phyloP scores from a whole-genome alignment of 202 grass and related monocot species.

The Cymbopogon flexuosus region DNA sequence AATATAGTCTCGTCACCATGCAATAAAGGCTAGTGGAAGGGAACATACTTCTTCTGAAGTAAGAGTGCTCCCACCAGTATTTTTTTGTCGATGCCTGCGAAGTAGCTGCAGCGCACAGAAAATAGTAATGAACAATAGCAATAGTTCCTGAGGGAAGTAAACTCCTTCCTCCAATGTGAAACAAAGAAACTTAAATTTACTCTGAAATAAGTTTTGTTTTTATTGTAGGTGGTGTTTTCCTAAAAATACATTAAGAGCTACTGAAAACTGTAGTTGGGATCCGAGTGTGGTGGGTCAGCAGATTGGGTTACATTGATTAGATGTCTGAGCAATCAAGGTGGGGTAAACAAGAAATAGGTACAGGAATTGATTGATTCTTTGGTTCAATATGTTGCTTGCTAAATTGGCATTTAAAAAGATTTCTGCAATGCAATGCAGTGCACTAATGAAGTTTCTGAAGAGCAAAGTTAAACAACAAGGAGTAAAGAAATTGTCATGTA shows the following conservation, averaged over 20 bases:
- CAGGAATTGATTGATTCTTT: neutral
- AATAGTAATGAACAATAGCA: constrained; percentile 30
- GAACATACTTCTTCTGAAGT: constrained; percentile 89
- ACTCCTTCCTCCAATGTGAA: neutral
- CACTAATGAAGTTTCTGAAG: neutral
- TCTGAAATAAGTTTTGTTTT: neutral
- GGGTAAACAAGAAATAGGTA: neutral
- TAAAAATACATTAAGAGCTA: neutral
- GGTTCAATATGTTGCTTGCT: neutral
- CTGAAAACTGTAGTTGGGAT: neutral
- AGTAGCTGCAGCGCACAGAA: constrained; percentile 50
- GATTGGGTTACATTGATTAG: neutral
- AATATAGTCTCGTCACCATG: neutral
- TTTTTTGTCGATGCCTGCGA: constrained; percentile 79
- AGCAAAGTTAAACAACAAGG: neutral
- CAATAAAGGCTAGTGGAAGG: constrained; percentile 35
- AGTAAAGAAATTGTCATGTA: neutral
- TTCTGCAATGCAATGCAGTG: neutral
- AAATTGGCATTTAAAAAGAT: neutral
- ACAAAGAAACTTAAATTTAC: neutral
- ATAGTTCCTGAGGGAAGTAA: constrained; percentile 24
- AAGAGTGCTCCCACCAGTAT: constrained; percentile 65
- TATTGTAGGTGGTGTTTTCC: neutral
- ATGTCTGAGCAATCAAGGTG: neutral
- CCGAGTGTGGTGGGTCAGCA: neutral